Conservation (phyloP, 768 basidiomycete species). For the Fomitopsis pulvina region DNA sequence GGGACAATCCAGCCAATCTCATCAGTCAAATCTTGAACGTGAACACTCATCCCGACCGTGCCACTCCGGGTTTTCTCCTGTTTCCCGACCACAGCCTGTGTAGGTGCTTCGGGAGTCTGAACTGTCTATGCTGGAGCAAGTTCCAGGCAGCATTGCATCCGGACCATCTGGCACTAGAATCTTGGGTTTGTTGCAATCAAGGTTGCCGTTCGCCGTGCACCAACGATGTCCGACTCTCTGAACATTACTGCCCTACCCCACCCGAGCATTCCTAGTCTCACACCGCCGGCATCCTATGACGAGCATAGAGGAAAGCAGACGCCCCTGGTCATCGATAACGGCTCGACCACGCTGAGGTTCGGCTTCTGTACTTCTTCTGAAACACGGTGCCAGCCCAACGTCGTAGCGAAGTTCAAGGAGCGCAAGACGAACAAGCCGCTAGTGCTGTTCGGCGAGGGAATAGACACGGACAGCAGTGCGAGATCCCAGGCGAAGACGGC, state of each 20-base stretch:
- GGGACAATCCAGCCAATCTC: too few species aligned
- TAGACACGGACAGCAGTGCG: constrained; percentile 82
- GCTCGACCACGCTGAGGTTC: constrained; percentile 75
- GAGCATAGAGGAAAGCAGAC: constrained; percentile 41
- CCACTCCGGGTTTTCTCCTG: too few species aligned
- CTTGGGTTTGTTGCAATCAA: too few species aligned
- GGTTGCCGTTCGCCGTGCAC: too few species aligned
- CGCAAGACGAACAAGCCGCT: constrained; percentile 75
- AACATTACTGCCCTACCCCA: constrained; percentile 17
- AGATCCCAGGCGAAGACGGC: constrained; percentile 72
- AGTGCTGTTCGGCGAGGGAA: constrained; percentile 83
- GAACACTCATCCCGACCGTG: too few species aligned
- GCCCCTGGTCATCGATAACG: constrained; percentile 86
- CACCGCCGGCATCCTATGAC: constrained; percentile 41
- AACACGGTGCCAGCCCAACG: constrained; percentile 62
- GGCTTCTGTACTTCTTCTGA: constrained; percentile 62
- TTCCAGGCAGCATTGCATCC: too few species aligned
- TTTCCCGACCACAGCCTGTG: too few species aligned
- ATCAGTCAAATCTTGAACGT: too few species aligned
- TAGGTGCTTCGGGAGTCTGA: too few species aligned
- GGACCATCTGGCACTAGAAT: too few species aligned
- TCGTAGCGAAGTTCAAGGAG: constrained; percentile 85
- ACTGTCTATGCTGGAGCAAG: too few species aligned
- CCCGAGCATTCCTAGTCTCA: constrained; percentile 28
- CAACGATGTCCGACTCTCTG: constrained; percentile 6